phyloP scores from a whole-genome alignment of 192 early-diverging fungal genomes.

The Polychytrium aggregatum region DNA sequence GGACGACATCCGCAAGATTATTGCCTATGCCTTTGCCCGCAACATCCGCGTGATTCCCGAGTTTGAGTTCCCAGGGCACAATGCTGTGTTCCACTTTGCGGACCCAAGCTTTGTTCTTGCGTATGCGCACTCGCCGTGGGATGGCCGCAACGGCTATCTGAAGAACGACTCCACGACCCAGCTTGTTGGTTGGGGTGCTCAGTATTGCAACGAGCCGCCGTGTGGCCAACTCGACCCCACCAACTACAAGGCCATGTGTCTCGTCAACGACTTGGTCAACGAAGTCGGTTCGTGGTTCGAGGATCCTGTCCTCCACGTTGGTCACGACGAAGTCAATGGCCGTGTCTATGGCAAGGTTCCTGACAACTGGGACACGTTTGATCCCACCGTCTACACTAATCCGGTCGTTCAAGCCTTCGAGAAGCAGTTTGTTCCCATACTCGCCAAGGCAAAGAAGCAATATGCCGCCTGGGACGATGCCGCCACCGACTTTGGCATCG shows the following conservation, averaged over 20 bases:
- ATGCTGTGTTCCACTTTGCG: conserved; percentile 21
- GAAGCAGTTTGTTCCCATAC: too few species aligned
- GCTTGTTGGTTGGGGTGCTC: too few species aligned
- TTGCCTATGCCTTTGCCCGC: conserved; percentile 59
- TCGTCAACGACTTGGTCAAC: conserved; percentile 50
- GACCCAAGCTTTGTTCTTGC: conserved; percentile 5
- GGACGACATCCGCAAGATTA: conserved; percentile 52
- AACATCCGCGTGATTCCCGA: conserved; percentile 90
- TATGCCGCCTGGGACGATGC: too few species aligned
- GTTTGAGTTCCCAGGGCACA: conserved; percentile 80
- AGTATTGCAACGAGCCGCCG: conserved; percentile 48
- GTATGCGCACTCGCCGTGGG: neutral
- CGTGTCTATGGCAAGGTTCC: conserved; percentile 6
- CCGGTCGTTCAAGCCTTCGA: too few species aligned
- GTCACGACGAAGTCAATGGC: conserved; percentile 25
- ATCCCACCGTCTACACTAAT: too few species aligned
- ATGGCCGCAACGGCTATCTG: conserved; percentile 16
- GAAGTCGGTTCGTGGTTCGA: conserved; percentile 57
- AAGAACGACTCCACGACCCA: conserved; percentile 50
- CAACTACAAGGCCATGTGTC: conserved; percentile 39
- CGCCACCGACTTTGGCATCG: neutral
- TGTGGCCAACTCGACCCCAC: conserved; percentile 66
- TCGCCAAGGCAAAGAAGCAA: too few species aligned
- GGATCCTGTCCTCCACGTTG: conserved; percentile 64
- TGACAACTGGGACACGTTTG: neutral